Evolutionary conservation across 2,329 filamentous ascomycete species (phyloP), one percentile per base, ranked within the genome.

Genomic region (Trichophyton rubrum): DNA sequence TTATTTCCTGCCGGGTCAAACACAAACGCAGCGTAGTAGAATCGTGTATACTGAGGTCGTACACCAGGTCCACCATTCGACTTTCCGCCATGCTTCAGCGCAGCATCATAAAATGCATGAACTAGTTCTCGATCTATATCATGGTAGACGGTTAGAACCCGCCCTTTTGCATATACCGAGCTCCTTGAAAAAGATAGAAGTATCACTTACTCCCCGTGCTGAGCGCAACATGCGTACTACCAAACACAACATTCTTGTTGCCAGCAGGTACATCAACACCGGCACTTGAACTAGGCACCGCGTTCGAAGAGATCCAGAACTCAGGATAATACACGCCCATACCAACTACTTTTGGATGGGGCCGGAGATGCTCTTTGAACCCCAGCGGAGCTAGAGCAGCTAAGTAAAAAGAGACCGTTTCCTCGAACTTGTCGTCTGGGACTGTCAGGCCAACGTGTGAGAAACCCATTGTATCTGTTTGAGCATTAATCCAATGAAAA

Each of bases 1-100:
- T 82, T 82, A 65, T 82, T 82, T 0, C 80, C 79, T 2, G 72
- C 68, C 1, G 79, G 78, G 65, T 82, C 79, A 45, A 74, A 66
- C 4, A 81, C 72, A 69, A 78, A 82, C 0, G 79, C 78, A 1
- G 67, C 79, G 59, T 81, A 82, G 66, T 82, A 82, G 4, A 71
- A 71, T 13, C 73, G 66, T 51, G 73, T 72, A 65, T 80, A 81
- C 13, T 78, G 67, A 3, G 72, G 61, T 47, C 78, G 69, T 11
- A 72, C 35, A 0, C 80, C 80, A 0, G 80, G 80, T 15, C 72
- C 67, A 2, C 80, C 80, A 64, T 82, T 81, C 65, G 77, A 75
- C 35, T 71, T 74, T 1, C 71, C 79, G 0, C 80, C 79, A 0
- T 73, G 73, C 41, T 69, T 71, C 11, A 79, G 65, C 2, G 77